Evolutionary conservation across 345 rosid genomes (phyloP).

Genomic region (Ceriops decandra): DNA sequence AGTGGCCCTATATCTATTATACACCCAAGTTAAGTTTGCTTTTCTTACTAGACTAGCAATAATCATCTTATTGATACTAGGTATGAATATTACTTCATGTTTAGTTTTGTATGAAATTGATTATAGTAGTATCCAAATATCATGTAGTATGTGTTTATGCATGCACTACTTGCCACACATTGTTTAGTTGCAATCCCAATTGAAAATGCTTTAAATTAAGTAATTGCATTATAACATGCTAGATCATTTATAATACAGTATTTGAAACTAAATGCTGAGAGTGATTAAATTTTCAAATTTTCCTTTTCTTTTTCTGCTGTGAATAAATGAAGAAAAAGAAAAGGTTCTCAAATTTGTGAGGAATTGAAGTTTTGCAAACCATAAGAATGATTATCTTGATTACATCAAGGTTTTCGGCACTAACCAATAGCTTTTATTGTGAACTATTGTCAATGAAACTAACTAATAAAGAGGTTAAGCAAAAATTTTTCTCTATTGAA

Average conservation of each 20-base stretch:
- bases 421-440: too few relatives aligned
- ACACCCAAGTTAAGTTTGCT: conserved; percentile 87
- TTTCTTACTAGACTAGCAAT: conserved; percentile 79
- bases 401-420: too few relatives aligned
- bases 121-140: conserved; percentile 2
- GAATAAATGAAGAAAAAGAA: conserved; percentile 41
- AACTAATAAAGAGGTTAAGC: too few relatives aligned
- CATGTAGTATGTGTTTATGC: not conserved
- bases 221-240: too few relatives aligned
- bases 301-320: conserved; percentile 39
- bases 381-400: too few relatives aligned
- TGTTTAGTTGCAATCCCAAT: not conserved
- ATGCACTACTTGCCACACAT: not conserved
- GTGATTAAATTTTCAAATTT: not conserved
- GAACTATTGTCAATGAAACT: too few relatives aligned
- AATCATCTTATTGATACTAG: conserved; percentile 78
- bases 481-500: too few relatives aligned
- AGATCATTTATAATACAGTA: not conserved
- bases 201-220: too few relatives aligned
- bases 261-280: not conserved
- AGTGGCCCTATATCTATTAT: conserved; percentile 72
- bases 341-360: too few relatives aligned
- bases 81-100: conserved; percentile 31
- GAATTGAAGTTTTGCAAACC: too few relatives aligned
- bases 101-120: conserved; percentile 2